These are phyloP conservation scores for Amborella trichopoda DNA, from an alignment of 164 flowering plant species.

Conservation along the genomic window DNA sequence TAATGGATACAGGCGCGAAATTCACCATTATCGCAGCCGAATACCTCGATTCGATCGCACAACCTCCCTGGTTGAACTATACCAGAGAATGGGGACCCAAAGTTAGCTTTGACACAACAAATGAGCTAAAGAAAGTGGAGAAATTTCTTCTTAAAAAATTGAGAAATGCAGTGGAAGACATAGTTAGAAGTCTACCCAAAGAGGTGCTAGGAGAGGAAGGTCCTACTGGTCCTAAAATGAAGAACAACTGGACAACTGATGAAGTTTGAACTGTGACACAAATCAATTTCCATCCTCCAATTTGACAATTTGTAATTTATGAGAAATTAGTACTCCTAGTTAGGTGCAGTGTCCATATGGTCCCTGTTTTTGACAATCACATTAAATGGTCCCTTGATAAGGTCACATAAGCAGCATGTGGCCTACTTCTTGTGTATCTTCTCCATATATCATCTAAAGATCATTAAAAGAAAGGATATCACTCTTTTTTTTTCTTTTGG, in stretches of 20 bases:
- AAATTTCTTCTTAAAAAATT: conserved; percentile 18
- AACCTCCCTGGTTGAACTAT: conserved; percentile 27
- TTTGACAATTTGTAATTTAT: no score
- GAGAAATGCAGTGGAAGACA: conserved; percentile 7
- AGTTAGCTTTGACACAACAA: conserved; percentile 10
- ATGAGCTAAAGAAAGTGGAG: conserved; percentile 10
- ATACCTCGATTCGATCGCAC: conserved; percentile 15
- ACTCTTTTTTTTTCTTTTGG: no score
- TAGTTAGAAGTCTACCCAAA: conserved; percentile 16
- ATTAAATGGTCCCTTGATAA: no score
- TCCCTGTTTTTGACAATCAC: no score
- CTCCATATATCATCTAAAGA: no score
- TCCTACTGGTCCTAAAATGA: conserved; percentile 32
- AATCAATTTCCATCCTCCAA: no score
- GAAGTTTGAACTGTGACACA: conserved; percentile 25
- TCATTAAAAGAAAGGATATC: no score
- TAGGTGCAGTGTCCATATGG: no score
- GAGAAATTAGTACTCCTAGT: no score
- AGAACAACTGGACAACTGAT: conserved; percentile 26
- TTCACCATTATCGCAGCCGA: conserved; percentile 18
- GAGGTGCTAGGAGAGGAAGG: conserved; percentile 29
- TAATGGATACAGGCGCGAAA: conserved; percentile 22
- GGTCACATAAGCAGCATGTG: no score
- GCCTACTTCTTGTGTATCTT: no score
- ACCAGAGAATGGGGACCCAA: conserved; percentile 25